Evolutionary conservation across 2,329 filamentous ascomycete genomes (phyloP).

Genomic region (Aspergillus cejpii): DNA sequence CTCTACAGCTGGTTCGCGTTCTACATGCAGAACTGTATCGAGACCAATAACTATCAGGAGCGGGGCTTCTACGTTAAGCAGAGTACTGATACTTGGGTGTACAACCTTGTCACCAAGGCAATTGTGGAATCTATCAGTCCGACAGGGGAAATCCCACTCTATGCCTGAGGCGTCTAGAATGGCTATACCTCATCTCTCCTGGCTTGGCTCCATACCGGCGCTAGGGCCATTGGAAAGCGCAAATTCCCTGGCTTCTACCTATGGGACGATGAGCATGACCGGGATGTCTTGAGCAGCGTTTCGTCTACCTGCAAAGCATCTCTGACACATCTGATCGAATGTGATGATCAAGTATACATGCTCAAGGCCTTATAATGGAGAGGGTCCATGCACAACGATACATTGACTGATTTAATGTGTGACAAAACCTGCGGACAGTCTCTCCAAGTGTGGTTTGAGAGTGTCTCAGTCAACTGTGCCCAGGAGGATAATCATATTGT

Average conservation of each 20-base stretch:
- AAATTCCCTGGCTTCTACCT: neutral
- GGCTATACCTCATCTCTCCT: slow-evolving; percentile 10
- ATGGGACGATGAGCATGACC: neutral
- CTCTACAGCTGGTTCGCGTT: slow-evolving; percentile 59
- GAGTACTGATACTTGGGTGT: slow-evolving; percentile 13
- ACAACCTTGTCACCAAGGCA: slow-evolving; percentile 17
- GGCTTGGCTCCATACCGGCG: slow-evolving; percentile 7
- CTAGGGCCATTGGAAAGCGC: slow-evolving; percentile 4
- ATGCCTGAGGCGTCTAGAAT: slow-evolving; percentile 7
- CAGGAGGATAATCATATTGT: neutral
- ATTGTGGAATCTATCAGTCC: slow-evolving; percentile 16
- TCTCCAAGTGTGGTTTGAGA: slow-evolving; percentile 4
- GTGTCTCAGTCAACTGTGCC: slow-evolving; percentile 1
- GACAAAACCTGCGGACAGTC: slow-evolving; percentile 3
- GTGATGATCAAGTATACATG: slow-evolving; percentile 1
- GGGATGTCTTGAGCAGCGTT: neutral
- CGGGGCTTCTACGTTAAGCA: slow-evolving; percentile 8
- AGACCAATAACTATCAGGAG: slow-evolving; percentile 44
- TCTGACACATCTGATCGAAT: slow-evolving; percentile 1
- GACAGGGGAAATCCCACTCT: slow-evolving; percentile 3
- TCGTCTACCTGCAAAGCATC: neutral
- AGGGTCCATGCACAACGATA: slow-evolving; percentile 2
- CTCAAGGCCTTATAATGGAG: neutral
- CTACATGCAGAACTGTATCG: slow-evolving; percentile 48
- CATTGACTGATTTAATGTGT: slow-evolving; percentile 9